These are phyloP conservation scores for Tricholoma matsutake DNA, from an alignment of 768 basidiomycete species.

Conservation along the genomic window DNA sequence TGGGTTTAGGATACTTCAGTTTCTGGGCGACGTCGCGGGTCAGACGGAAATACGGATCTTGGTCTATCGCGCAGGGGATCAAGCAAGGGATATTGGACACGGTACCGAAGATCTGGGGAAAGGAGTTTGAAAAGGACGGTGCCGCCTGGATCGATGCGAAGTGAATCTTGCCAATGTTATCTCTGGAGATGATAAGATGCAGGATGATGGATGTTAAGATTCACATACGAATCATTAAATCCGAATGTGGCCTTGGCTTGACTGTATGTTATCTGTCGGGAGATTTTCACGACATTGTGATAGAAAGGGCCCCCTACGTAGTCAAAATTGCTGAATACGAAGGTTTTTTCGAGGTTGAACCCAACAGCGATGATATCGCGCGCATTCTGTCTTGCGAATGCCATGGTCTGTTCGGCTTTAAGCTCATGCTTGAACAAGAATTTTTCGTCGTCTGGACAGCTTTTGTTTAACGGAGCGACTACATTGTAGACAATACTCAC, in stretches of 20 bases:
- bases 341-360: constrained; percentile 87
- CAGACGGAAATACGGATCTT: constrained; percentile 95
- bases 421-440: constrained; percentile 97
- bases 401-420: constrained; percentile 82
- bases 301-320: constrained; percentile 94
- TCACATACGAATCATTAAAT: constrained; percentile 90
- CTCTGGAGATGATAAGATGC: constrained; percentile 43
- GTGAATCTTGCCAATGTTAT: constrained; percentile 97
- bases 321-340: constrained; percentile 93
- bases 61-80: constrained; percentile 79
- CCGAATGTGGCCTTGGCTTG: constrained; percentile 96
- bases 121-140: constrained; percentile 96
- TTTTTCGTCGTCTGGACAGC: constrained; percentile 85
- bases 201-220: background rate
- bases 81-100: constrained; percentile 6
- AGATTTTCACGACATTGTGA: constrained; percentile 89
- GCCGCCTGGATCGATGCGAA: constrained; percentile 95
- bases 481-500: constrained; percentile 34
- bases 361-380: constrained; percentile 96
- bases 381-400: constrained; percentile 84
- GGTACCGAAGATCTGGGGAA: constrained; percentile 53
- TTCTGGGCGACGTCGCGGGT: constrained; percentile 94
- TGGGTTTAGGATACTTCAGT: constrained; percentile 93
- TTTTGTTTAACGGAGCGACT: background rate
- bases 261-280: constrained; percentile 88